Base-by-base conservation (phyloP, 2,329 filamentous ascomycete genomes). In the Colletotrichum sublineola region DNA sequence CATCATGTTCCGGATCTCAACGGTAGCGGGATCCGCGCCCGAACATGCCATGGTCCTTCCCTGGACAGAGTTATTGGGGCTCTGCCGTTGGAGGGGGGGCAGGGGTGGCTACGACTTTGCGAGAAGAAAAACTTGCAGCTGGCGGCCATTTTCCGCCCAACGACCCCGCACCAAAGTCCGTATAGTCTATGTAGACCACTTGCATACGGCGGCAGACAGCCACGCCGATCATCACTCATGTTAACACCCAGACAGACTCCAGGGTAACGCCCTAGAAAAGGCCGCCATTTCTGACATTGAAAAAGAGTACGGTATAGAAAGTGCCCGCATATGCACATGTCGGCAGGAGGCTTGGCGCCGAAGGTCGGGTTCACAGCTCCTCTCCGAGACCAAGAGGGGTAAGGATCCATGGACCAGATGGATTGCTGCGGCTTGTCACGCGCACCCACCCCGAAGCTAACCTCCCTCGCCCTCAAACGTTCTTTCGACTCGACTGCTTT, bases 381-480 rank as follows among this genome's bases (percentile, higher is more conserved):
- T 66, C 63, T 66, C 71, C 71, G 60, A 73, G 67, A 63, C 71
- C 57, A 57, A 71, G 67, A 67, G 67, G 62, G 67, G 67, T 67
- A 73, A 66, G 67, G 70, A 62, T 66, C 53, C 57, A 57, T 72
- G 61, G 67, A 66, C 46, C 56, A 44, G 42, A 56, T 62, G 67
- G 58, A 48, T 48, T 70, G 55, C 67, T 56, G 70, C 67, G 70
- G 48, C 66, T 52, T 50, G 67, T 73, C 70, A 73, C 70, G 70
- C 70, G 70, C 53, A 44, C 65, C 42, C 52, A 42, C 60, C 36
- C 15, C 65, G 68, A 40, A 40, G 20, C 65, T 58, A 68, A 68
- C 40, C 57, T 71, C 57, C 33, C 50, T 50, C 42, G 67, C 38
- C 46, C 57, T 56, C 50, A 56, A 33, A 68, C 33, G n/a, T 6